Evolutionary conservation across 2,329 filamentous ascomycete species (phyloP), one percentile per base, ranked within the genome.

Genomic region (Penicillium rolfsii): DNA sequence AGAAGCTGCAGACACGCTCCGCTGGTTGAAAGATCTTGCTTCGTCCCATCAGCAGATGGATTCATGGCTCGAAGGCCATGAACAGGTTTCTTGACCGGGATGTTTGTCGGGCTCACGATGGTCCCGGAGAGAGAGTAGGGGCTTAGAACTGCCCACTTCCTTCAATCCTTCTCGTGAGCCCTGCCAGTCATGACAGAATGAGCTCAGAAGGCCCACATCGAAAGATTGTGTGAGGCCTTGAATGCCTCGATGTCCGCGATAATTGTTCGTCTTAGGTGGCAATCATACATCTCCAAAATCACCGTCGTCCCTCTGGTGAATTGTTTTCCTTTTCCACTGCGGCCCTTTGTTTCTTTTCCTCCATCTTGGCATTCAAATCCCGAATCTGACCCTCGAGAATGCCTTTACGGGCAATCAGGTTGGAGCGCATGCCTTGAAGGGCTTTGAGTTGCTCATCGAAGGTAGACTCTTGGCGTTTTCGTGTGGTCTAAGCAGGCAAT

Each of bases 371-470:
- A 46, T 83, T 77, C 52, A 85, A 54, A 61, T 82, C 79, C n/a
- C 74, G 76, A 56, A 88, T 82, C 70, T 88, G 88, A 64, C 74
- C 80, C 70, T 88, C 83, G 55, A 89, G 69, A 52, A 82, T 82
- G 6, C 77, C 76, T 71, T 79, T 84, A 69, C 84, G 85, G 6
- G 73, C 69, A 2, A 83, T 70, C 14, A 88, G 73, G 36, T 80
- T 79, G n/a, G 79, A 76, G 48, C 82, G 80, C 55, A 79, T 77
- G 50, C 73, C 70, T 65, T 85, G 81, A 22, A 89, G 79, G 52
- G 81, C 78, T n/a, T 79, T 76, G 26, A 88, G 83, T 67, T 80
- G 81, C 56, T 88, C 84, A 46, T 83, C 80, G 0, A 82, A 77
- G 0, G 82, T 80, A 5, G 82, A 77, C 74, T 85, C 77, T 30